These are phyloP conservation scores for Lactifluus pinguis DNA, from an alignment of 768 basidiomycete genomes.

Conservation along the genomic window DNA sequence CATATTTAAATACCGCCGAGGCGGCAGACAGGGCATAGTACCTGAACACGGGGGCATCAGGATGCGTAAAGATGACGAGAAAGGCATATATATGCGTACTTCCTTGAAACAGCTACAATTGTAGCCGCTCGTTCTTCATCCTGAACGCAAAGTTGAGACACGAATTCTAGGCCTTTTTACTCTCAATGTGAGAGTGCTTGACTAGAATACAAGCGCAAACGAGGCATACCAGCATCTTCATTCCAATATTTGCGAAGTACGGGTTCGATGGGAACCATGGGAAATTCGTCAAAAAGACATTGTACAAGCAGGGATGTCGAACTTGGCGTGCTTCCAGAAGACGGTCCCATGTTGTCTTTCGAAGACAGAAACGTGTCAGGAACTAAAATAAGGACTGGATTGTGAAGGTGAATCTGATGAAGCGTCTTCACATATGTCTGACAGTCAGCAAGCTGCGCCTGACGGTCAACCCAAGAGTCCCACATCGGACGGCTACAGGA, in stretches of 20 bases:
- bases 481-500: not conserved
- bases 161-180: constrained; percentile 60
- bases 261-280: constrained; percentile 55
- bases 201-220: not conserved
- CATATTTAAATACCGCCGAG: constrained; percentile 81
- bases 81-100: constrained; percentile 42
- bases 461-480: not conserved
- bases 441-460: constrained; percentile 64
- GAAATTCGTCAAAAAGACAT: constrained; percentile 67
- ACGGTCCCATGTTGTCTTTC: constrained; percentile 39
- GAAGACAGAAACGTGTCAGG: constrained; percentile 72
- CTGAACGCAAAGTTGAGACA: constrained; percentile 68
- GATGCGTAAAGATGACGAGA: not conserved
- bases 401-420: constrained; percentile 75
- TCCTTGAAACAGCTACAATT: constrained; percentile 68
- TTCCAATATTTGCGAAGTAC: constrained; percentile 81
- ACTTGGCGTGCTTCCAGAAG: constrained; percentile 35
- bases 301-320: constrained; percentile 59
- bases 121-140: constrained; percentile 77
- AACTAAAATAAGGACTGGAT: constrained; percentile 61
- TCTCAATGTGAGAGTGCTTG: constrained; percentile 1
- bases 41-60: constrained; percentile 33
- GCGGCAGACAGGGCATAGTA: constrained; percentile 84
- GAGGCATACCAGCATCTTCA: constrained; percentile 53
- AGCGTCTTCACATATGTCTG: constrained; percentile 85